A percentile compares a stretch with the other conserved stretches of the same genome.
Evolutionary conservation across 169 alveolate genomes (phyloP).

Genomic region (Sarcocystis neurona): DNA sequence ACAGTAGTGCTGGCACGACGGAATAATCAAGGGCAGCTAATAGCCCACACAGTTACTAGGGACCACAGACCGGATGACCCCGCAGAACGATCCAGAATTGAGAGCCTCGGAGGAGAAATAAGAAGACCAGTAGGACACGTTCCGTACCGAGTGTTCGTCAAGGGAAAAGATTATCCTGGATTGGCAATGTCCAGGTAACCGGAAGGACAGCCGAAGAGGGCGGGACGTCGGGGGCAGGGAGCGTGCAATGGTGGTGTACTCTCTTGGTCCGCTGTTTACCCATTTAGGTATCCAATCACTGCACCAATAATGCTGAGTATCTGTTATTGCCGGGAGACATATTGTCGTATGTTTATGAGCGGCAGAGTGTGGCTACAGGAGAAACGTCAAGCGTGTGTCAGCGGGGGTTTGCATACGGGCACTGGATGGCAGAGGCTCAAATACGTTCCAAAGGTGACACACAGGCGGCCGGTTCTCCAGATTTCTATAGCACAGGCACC

Average conservation of each 20-base stretch:
- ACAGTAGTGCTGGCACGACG: slow-evolving; percentile 79
- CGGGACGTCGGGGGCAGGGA: too few species aligned
- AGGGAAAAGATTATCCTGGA: slow-evolving; percentile 85
- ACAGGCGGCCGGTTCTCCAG: too few species aligned
- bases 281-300: not conserved
- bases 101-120: slow-evolving; percentile 43
- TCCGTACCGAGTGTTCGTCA: slow-evolving; percentile 84
- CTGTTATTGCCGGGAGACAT: not conserved
- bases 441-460: too few species aligned
- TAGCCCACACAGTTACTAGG: slow-evolving; percentile 34
- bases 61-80: slow-evolving; percentile 57
- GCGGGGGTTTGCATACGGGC: too few species aligned
- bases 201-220: too few species aligned
- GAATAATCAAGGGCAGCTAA: slow-evolving; percentile 17
- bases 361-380: too few species aligned
- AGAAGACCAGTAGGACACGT: slow-evolving; percentile 62
- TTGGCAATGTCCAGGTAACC: slow-evolving; percentile 84
- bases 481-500: too few species aligned
- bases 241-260: too few species aligned
- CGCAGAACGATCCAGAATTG: not conserved
- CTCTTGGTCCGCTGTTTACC: too few species aligned
- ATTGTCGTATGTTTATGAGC: too few species aligned
- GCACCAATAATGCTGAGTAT: not conserved
- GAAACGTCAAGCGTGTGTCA: too few species aligned
- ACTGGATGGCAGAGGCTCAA: too few species aligned